phyloP scores from a whole-genome alignment of 306 rosid species.

The Prunus dulcis region DNA sequence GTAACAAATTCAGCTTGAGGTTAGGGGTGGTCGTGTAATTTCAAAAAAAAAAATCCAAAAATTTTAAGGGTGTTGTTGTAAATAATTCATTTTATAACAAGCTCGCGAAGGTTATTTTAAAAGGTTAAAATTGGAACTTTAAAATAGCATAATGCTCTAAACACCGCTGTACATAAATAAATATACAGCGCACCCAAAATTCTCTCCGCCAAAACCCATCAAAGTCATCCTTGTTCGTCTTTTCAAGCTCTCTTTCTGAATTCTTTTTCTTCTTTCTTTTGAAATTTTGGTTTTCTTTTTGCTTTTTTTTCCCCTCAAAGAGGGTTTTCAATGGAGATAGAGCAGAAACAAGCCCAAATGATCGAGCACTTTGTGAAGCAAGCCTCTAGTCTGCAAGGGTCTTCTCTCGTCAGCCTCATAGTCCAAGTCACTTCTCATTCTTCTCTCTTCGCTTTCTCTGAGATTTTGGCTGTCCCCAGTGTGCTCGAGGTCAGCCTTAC shows the following conservation, averaged over 20 bases:
- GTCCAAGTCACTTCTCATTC: constrained; percentile 12
- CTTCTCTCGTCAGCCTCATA: constrained; percentile 19
- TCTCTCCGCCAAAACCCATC: not conserved
- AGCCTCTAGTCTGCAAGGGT: constrained; percentile 14
- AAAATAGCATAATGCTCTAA: no score
- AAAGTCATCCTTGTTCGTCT: not conserved
- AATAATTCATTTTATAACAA: no score
- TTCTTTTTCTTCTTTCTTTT: not conserved
- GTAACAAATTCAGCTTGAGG: no score
- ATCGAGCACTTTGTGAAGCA: constrained; percentile 26
- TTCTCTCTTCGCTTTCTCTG: constrained; percentile 22
- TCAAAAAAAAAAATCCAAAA: no score
- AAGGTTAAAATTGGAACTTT: no score
- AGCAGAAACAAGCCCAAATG: constrained; percentile 17
- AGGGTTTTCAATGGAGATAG: constrained; percentile 6
- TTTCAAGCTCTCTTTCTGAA: not conserved
- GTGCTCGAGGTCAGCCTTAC: constrained; percentile 7
- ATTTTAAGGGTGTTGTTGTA: no score
- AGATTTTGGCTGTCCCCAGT: constrained; percentile 19
- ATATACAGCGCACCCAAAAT: not conserved
- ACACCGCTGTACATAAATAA: no score
- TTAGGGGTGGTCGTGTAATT: no score
- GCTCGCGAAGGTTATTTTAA: no score
- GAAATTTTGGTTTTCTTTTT: no score
- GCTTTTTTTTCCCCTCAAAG: not conserved